These are phyloP conservation scores for Sclerotiophoma versabilis DNA, from an alignment of 2,329 filamentous ascomycete species.

Conservation along the genomic window DNA sequence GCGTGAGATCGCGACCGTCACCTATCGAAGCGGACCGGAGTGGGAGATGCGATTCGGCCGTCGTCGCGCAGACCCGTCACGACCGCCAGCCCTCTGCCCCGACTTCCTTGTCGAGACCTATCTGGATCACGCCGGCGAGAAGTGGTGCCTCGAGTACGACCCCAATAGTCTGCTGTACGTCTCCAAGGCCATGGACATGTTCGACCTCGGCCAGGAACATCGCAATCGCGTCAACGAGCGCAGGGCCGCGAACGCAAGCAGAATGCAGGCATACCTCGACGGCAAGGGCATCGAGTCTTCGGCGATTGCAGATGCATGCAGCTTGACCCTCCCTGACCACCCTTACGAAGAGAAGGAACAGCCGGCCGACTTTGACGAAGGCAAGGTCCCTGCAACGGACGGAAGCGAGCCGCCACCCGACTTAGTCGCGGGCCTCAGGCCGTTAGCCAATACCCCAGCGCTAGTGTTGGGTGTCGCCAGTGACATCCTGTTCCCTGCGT, in stretches of 20 bases:
- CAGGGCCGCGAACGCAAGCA: slow-evolving; percentile 66
- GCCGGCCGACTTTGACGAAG: slow-evolving; percentile 33
- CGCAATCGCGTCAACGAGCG: slow-evolving; percentile 69
- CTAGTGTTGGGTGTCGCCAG: slow-evolving; percentile 93
- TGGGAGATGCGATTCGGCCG: slow-evolving; percentile 96
- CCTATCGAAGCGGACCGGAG: slow-evolving; percentile 93
- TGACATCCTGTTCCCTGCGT: slow-evolving; percentile 95
- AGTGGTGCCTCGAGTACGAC: slow-evolving; percentile 96
- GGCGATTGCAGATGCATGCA: slow-evolving; percentile 65
- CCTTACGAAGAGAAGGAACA: slow-evolving; percentile 89
- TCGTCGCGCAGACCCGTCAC: slow-evolving; percentile 81
- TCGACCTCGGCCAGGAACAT: slow-evolving; percentile 81
- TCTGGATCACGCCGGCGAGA: slow-evolving; percentile 96
- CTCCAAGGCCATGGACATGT: slow-evolving; percentile 98
- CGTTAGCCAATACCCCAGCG: slow-evolving; percentile 77
- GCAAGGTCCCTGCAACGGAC: slow-evolving; percentile 41
- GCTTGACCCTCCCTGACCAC: slow-evolving; percentile 78
- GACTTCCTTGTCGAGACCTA: slow-evolving; percentile 99
- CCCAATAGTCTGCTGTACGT: slow-evolving; percentile 95
- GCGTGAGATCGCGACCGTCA: slow-evolving; percentile 95
- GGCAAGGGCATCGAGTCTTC: slow-evolving; percentile 35
- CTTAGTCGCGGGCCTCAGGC: slow-evolving; percentile 75
- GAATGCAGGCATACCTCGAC: slow-evolving; percentile 59
- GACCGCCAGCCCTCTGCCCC: slow-evolving; percentile 90
- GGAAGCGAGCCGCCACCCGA: slow-evolving; percentile 73